A percentile compares a stretch with the other conserved stretches of the same genome.
phyloP scores from a whole-genome alignment of 2,329 filamentous ascomycete species.

The Fusarium sublunatum region DNA sequence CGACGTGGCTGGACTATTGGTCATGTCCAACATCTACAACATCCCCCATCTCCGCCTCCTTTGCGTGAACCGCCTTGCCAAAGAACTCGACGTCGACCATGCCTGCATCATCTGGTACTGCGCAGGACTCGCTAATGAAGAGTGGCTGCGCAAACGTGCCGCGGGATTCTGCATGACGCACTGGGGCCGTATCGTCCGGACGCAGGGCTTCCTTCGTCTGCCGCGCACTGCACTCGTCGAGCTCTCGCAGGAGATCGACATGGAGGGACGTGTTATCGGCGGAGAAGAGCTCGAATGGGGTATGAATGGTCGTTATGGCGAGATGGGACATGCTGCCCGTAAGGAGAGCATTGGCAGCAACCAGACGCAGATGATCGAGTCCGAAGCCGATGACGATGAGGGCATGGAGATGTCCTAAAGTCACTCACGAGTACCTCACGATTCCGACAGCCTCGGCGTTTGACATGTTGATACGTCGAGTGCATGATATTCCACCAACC shows the following conservation, averaged over 20 bases:
- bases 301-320: slow-evolving; percentile 61
- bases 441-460: neutral
- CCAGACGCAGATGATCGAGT: slow-evolving; percentile 67
- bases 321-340: slow-evolving; percentile 54
- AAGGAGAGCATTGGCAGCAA: slow-evolving; percentile 72
- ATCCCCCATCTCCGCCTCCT: slow-evolving; percentile 92
- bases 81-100: slow-evolving; percentile 93
- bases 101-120: slow-evolving; percentile 97
- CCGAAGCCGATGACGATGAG: slow-evolving; percentile 70
- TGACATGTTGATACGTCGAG: neutral
- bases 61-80: slow-evolving; percentile 88
- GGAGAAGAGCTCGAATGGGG: slow-evolving; percentile 81
- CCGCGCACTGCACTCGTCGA: slow-evolving; percentile 85
- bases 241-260: slow-evolving; percentile 91
- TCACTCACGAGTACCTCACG: neutral
- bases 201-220: slow-evolving; percentile 84
- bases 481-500: slow-evolving; percentile 6
- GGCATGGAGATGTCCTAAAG: slow-evolving; percentile 68
- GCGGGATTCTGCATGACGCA: slow-evolving; percentile 90
- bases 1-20: slow-evolving; percentile 91
- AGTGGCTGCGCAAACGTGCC: slow-evolving; percentile 91
- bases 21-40: slow-evolving; percentile 98
- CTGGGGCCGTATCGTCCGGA: slow-evolving; percentile 94
- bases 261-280: slow-evolving; percentile 88
- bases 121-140: slow-evolving; percentile 87